These are phyloP conservation scores for Rutstroemia sp. DNA, from an alignment of 2,329 filamentous ascomycete species.

Conservation along the genomic window DNA sequence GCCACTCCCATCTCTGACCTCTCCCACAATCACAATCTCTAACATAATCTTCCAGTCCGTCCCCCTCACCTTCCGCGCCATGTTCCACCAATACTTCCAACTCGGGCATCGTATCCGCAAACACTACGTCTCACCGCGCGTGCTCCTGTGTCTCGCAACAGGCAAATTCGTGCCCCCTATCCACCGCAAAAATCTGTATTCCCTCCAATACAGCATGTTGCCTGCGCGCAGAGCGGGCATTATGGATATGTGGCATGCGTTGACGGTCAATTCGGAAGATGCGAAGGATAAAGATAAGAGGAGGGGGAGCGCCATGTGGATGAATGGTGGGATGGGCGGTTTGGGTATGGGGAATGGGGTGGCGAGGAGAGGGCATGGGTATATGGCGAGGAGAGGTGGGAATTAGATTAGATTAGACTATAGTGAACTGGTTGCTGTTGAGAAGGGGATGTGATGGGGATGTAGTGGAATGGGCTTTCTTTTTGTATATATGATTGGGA, in stretches of 20 bases:
- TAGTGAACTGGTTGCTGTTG: not conserved
- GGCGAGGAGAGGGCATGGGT: constrained; percentile 4
- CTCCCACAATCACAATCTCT: constrained; percentile 7
- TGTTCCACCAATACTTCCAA: constrained; percentile 97
- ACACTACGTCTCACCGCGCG: constrained; percentile 85
- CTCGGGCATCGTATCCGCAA: constrained; percentile 87
- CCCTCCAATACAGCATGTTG: constrained; percentile 95
- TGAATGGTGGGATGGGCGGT: constrained; percentile 1
- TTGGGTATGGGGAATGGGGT: constrained; percentile 1
- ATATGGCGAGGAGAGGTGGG: constrained; percentile 6
- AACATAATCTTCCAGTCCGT: constrained; percentile 59
- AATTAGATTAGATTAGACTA: not conserved
- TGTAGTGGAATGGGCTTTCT: too few relatives aligned
- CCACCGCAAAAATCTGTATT: constrained; percentile 89
- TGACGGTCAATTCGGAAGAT: constrained; percentile 18
- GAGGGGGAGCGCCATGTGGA: constrained; percentile 3
- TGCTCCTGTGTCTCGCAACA: constrained; percentile 80
- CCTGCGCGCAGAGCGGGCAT: constrained; percentile 75
- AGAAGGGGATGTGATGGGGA: not conserved
- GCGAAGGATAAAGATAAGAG: constrained; percentile 10
- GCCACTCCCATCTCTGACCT: not conserved
- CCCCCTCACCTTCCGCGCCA: constrained; percentile 81
- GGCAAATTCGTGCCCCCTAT: constrained; percentile 93
- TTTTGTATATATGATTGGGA: constrained; percentile 9
- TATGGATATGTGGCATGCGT: constrained; percentile 67